Evolutionary conservation across 2,329 filamentous ascomycete genomes (phyloP), one percentile per base, ranked within the genome.

Genomic region (Bipolaris oryzae): DNA sequence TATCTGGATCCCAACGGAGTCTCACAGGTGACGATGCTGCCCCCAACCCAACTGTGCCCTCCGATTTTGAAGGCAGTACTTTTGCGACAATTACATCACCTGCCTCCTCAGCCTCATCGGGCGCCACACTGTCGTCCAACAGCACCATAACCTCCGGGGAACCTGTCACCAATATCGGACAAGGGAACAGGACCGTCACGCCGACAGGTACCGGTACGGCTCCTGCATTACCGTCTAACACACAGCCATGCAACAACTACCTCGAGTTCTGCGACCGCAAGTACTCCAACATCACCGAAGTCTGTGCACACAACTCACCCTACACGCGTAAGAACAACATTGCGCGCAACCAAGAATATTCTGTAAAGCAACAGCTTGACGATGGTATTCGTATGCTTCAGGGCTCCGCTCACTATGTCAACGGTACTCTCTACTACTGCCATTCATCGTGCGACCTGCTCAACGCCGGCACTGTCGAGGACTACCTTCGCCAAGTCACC

Each of bases 401-500:
- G 77, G 85, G 85, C 58, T 84, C 88, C 71, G 80, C 81, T 0
- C 86, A 88, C 64, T 76, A 75, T 31, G 72, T 81, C 42, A 87
- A 89, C 64, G 79, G 78, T 21, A 87, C 84, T 0, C 75, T 89
- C 43, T 89, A 91, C 76, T 92, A 93, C 71, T 98, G 94, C 77
- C 94, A 98, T 75, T 91, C 90, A 1, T 88, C 85, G 37, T 98
- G 94, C 78, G 86, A 94, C 66, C 80, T 97, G 3, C 84, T 97
- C 25, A 89, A 97, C 65, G 90, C 87, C 5, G 94, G 94, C 0
- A 88, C 91, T 2, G 89, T 95, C 38, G 87, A 89, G 56, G 80
- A 85, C 50, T 96, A 92, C 79, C 85, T 97, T 25, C 80, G 79
- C 7, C 81, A 82, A 3, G 89, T 97, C 9, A 82, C 82, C 23